Conservation (phyloP, 495 filamentous ascomycete species). For the Eremomyces bilateralis region DNA sequence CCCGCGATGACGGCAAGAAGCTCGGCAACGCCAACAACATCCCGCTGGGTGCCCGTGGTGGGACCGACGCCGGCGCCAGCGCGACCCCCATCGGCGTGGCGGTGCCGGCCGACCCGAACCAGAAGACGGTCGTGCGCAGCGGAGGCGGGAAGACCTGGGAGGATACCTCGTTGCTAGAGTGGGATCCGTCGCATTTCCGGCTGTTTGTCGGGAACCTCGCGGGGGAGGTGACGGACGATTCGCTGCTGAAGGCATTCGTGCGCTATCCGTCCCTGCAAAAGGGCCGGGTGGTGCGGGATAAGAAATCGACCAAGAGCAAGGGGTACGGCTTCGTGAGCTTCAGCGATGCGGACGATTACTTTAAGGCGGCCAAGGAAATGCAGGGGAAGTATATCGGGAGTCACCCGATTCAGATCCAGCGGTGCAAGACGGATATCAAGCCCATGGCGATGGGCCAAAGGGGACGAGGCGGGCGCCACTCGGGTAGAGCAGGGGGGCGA, state of each 20-base stretch:
- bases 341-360: slow-evolving; percentile 85
- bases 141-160: slow-evolving; percentile 84
- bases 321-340: slow-evolving; percentile 96
- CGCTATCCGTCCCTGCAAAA: slow-evolving; percentile 76
- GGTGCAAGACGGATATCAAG: slow-evolving; percentile 79
- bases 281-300: slow-evolving; percentile 87
- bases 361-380: slow-evolving; percentile 90
- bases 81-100: slow-evolving; percentile 18
- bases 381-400: slow-evolving; percentile 97
- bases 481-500: slow-evolving; percentile 12
- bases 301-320: slow-evolving; percentile 83
- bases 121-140: slow-evolving; percentile 58
- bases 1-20: slow-evolving; percentile 25
- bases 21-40: slow-evolving; percentile 26
- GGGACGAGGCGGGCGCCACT: slow-evolving; percentile 20
- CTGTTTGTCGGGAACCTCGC: slow-evolving; percentile 93
- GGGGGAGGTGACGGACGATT: slow-evolving; percentile 96
- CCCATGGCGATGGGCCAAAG: slow-evolving; percentile 29
- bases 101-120: slow-evolving; percentile 26
- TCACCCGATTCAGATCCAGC: slow-evolving; percentile 68
- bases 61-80: slow-evolving; percentile 21
- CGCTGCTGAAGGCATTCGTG: slow-evolving; percentile 76
- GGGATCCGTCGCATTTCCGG: slow-evolving; percentile 88
- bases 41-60: slow-evolving; percentile 19
- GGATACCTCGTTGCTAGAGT: slow-evolving; percentile 70